phyloP scores from a whole-genome alignment of 2,329 filamentous ascomycete species.

The Verticillium alfalfae region DNA sequence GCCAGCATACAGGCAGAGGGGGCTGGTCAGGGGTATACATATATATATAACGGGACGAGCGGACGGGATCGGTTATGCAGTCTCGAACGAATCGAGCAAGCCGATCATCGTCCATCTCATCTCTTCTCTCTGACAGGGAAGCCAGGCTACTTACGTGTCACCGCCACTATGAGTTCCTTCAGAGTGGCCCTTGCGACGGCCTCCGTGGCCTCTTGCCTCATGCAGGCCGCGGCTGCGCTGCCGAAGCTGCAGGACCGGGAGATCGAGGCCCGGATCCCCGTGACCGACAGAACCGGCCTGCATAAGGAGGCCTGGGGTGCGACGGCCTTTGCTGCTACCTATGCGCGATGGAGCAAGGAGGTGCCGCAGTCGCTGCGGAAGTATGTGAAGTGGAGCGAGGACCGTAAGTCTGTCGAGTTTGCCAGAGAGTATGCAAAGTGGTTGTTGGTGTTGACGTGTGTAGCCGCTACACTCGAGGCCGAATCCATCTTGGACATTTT shows the following conservation, averaged over 20 bases:
- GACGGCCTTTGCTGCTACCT: slow-evolving; percentile 6
- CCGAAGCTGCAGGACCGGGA: neutral
- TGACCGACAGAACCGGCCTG: neutral
- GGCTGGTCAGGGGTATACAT: neutral
- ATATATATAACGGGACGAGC: neutral
- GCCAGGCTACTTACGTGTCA: neutral
- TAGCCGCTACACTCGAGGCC: neutral
- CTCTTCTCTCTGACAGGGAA: neutral
- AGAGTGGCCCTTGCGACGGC: neutral
- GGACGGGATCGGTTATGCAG: neutral
- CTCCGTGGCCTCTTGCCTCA: neutral
- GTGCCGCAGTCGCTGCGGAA: slow-evolving; percentile 4
- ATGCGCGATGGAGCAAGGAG: slow-evolving; percentile 6
- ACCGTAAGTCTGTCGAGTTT: neutral
- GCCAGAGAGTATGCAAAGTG: neutral
- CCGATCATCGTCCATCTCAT: neutral
- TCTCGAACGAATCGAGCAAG: neutral
- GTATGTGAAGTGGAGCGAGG: neutral
- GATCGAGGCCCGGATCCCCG: neutral
- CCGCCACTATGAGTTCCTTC: neutral
- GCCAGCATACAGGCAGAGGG: neutral
- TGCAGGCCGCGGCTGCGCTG: neutral
- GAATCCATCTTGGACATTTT: neutral
- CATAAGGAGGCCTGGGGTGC: neutral
- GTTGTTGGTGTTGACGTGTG: neutral